phyloP scores from a whole-genome alignment of 345 rosid species.

The Aegle marmelos region DNA sequence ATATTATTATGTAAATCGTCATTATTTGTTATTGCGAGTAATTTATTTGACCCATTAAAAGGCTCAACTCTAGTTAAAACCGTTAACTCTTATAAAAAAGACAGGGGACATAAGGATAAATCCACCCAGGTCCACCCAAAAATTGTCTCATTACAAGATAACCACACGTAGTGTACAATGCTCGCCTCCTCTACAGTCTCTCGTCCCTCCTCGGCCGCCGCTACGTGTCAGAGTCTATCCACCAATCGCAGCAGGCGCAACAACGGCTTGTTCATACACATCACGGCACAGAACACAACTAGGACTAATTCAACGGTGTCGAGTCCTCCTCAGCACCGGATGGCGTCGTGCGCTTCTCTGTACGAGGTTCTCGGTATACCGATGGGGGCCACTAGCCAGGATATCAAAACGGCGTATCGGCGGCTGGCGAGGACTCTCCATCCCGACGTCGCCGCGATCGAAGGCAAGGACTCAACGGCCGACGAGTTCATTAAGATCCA shows the following conservation, averaged over 20 bases:
- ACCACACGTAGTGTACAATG: constrained; percentile 9
- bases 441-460: constrained; percentile 61
- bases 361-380: constrained; percentile 72
- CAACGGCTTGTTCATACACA: constrained; percentile 10
- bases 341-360: constrained; percentile 41
- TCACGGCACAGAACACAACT: constrained; percentile 14
- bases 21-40: too few species aligned
- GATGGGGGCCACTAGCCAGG: constrained; percentile 53
- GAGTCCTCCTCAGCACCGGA: constrained; percentile 17
- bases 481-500: constrained; percentile 76
- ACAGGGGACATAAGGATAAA: too few species aligned
- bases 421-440: constrained; percentile 66
- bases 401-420: constrained; percentile 84
- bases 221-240: constrained; percentile 12
- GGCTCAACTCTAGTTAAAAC: not conserved
- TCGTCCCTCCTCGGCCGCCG: constrained; percentile 13
- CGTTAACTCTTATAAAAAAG: not conserved
- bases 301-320: constrained; percentile 13
- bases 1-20: too few species aligned
- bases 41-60: too few species aligned
- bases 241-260: constrained; percentile 10
- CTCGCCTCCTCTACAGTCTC: constrained; percentile 15
- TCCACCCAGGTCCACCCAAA: not conserved
- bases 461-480: constrained; percentile 51
- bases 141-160: not conserved